Evolutionary conservation across 2,329 filamentous ascomycete genomes (phyloP).

Genomic region (Talaromyces funiculosus): DNA sequence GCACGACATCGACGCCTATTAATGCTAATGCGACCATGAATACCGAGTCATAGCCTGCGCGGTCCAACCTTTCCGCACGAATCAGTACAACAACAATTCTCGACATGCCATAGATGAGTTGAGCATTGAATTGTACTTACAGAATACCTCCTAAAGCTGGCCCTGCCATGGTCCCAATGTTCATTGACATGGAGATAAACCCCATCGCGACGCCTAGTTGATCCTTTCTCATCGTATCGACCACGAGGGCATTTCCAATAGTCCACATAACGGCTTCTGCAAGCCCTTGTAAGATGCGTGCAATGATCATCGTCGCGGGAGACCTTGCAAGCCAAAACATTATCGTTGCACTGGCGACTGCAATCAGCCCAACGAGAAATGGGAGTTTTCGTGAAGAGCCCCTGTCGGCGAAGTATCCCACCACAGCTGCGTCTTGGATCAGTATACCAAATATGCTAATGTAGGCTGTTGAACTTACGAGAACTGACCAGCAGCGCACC

Average conservation of each 20-base stretch:
- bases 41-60: slow-evolving; percentile 26
- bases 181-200: slow-evolving; percentile 47
- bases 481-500: slow-evolving; percentile 53
- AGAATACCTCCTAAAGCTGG: slow-evolving; percentile 41
- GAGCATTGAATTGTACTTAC: not conserved
- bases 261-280: slow-evolving; percentile 58
- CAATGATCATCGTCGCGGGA: slow-evolving; percentile 45
- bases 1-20: slow-evolving; percentile 53
- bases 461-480: slow-evolving; percentile 18
- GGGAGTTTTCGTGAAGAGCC: slow-evolving; percentile 49
- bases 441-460: not conserved
- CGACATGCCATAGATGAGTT: not conserved
- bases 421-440: slow-evolving; percentile 17
- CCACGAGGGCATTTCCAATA: slow-evolving; percentile 52
- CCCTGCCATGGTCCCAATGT: slow-evolving; percentile 51
- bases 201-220: slow-evolving; percentile 58
- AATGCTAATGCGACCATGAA: slow-evolving; percentile 40
- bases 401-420: slow-evolving; percentile 47
- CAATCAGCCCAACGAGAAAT: slow-evolving; percentile 52
- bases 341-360: slow-evolving; percentile 49
- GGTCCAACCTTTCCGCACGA: slow-evolving; percentile 17
- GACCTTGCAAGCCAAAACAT: slow-evolving; percentile 49
- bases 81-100: not conserved
- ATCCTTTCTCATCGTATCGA: slow-evolving; percentile 54
- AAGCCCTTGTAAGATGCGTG: slow-evolving; percentile 53